phyloP scores from a whole-genome alignment of 2,329 filamentous ascomycete genomes.

The Elsinoe fawcettii region DNA sequence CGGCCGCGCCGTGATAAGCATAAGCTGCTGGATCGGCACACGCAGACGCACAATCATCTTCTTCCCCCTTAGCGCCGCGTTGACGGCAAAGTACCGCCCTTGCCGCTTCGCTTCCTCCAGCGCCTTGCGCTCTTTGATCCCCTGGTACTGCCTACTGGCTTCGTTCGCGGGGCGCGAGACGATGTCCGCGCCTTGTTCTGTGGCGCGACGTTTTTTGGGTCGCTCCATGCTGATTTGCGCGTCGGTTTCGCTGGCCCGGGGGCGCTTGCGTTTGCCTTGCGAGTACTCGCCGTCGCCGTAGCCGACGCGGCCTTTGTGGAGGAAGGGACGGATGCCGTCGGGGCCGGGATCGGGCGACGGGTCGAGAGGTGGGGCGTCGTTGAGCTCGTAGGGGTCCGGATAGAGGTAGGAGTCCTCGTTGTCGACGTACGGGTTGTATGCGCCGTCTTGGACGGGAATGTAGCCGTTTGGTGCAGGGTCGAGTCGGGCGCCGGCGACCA shows the following conservation, averaged over 20 bases:
- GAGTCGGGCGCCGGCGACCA: constrained; percentile 23
- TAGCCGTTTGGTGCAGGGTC: constrained; percentile 26
- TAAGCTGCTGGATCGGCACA: constrained; percentile 32
- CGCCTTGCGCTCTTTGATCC: constrained; percentile 37
- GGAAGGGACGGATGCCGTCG: constrained; percentile 19
- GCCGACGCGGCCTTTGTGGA: constrained; percentile 19
- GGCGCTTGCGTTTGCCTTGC: constrained; percentile 21
- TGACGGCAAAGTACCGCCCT: constrained; percentile 40
- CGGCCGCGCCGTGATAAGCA: constrained; percentile 29
- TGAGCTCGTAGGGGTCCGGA: constrained; percentile 21
- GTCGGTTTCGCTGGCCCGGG: constrained; percentile 20
- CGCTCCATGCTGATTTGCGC: constrained; percentile 34
- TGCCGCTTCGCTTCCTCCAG: constrained; percentile 35
- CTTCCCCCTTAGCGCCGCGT: constrained; percentile 39
- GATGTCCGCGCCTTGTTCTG: constrained; percentile 22
- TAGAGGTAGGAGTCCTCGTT: constrained; percentile 21
- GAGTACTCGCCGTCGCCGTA: constrained; percentile 18
- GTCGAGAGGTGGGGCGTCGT: constrained; percentile 21
- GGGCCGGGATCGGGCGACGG: neutral
- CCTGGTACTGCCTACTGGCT: constrained; percentile 41
- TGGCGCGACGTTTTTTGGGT: constrained; percentile 29
- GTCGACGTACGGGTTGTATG: constrained; percentile 25
- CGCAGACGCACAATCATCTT: constrained; percentile 37
- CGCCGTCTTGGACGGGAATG: constrained; percentile 24
- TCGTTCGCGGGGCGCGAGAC: constrained; percentile 33